phyloP scores from a whole-genome alignment of 768 basidiomycete genomes.

The Rhodotorula graminis region DNA sequence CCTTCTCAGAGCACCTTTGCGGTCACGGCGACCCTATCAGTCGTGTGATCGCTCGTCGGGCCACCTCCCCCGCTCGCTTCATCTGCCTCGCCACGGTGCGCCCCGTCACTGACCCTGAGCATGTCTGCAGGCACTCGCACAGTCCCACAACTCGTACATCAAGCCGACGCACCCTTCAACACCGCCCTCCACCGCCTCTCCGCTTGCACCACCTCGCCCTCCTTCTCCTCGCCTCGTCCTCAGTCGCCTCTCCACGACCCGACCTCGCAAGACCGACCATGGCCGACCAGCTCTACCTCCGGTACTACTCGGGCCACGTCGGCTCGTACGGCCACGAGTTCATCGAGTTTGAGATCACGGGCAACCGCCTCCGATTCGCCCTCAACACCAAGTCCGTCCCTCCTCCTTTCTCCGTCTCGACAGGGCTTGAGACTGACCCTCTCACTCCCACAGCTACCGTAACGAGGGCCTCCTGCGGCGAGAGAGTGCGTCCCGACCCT shows the following conservation, averaged over 20 bases:
- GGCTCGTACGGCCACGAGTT: constrained; percentile 57
- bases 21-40: too few relatives aligned
- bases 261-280: not conserved
- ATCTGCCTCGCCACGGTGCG: too few relatives aligned
- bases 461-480: constrained; percentile 97
- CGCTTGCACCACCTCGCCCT: not conserved
- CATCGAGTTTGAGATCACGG: constrained; percentile 93
- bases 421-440: not conserved
- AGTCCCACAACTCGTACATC: too few relatives aligned
- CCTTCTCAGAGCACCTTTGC: too few relatives aligned
- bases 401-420: not conserved
- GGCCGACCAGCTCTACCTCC: constrained; percentile 39
- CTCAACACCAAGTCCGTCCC: constrained; percentile 80
- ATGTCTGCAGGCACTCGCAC: too few relatives aligned
- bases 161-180: too few relatives aligned
- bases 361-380: constrained; percentile 92
- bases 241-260: too few relatives aligned
- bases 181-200: too few relatives aligned
- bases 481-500: constrained; percentile 68
- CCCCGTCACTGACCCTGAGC: too few relatives aligned
- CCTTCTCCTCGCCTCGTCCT: not conserved
- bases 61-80: too few relatives aligned
- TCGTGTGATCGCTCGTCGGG: too few relatives aligned
- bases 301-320: constrained; percentile 76
- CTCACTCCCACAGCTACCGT: constrained; percentile 56